Evolutionary conservation across 129 eudicot species (phyloP).

Genomic region (Artemisia argyi): DNA sequence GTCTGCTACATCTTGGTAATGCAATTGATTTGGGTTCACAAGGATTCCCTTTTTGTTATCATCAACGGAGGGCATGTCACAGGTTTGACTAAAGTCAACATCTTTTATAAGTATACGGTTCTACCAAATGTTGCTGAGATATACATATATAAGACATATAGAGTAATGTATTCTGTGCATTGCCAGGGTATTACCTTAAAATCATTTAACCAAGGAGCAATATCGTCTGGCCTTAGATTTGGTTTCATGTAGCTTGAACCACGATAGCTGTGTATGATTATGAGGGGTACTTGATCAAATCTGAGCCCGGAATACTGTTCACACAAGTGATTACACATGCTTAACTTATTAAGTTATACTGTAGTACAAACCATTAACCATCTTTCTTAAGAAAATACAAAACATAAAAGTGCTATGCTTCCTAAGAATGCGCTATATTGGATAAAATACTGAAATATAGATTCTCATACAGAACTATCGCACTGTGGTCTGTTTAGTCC

Average conservation of each 20-base stretch:
- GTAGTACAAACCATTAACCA: conserved; percentile 9
- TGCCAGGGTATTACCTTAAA: conserved; percentile 38
- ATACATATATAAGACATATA: background rate
- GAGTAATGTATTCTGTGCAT: background rate
- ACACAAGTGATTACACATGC: background rate
- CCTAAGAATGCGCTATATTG: background rate
- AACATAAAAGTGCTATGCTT: background rate
- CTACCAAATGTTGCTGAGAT: background rate
- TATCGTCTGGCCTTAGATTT: conserved; percentile 65
- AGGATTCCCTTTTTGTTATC: background rate
- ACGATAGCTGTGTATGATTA: conserved; percentile 51
- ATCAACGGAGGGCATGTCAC: background rate
- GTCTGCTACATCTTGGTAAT: too few species aligned
- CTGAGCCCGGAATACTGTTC: conserved; percentile 64
- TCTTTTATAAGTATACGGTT: background rate
- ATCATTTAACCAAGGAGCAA: conserved; percentile 67
- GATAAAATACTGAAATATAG: too few species aligned
- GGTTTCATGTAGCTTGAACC: conserved; percentile 65
- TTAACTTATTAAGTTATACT: background rate
- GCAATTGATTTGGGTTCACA: background rate
- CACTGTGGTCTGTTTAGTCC: background rate
- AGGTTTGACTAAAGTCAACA: background rate
- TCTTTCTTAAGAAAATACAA: background rate
- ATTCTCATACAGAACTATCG: too few species aligned
- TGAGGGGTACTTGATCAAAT: conserved; percentile 66